Evolutionary conservation across 345 rosid genomes (phyloP), one percentile per base, ranked within the genome.

Genomic region (Clarkia xantiana): DNA sequence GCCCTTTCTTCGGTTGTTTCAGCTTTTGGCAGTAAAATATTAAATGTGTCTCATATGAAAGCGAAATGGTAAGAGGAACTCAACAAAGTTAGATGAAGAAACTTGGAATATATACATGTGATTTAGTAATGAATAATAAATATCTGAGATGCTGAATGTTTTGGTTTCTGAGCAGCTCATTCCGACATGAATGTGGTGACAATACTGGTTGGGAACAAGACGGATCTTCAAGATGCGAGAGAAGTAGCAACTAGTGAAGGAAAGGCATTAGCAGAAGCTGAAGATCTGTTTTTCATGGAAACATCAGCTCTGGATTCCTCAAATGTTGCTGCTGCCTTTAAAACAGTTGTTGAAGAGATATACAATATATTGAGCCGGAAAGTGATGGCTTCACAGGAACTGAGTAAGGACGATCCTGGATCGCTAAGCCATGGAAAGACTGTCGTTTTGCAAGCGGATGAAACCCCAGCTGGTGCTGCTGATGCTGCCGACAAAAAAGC

Each of bases 141-240:
- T 29, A 29, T 7, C 36, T 29, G 8, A 29, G 36, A 29, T 29
- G 36, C 4, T 29, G 36, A 29, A 29, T 29, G 6, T 29, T 29
- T 29, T 29, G 5, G 6, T 29, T 29, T 29, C 67, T 62, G 61
- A 62, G 72, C 91, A 90, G 97, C 88, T 50, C 94, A 86, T 58
- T 90, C 96, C 2, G 97, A 90, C 74, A 90, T 90, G 95, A 90
- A 90, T 56, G 95, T 90, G n/a, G 94, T 86, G 44, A 90, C 97
- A 10, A 79, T 90, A 62, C 72, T 90, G 39, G 80, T 90, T 41
- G 97, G 95, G 11, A 90, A 86, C 86, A 90, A 90, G 72, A 54
- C 91, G 0, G 97, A 86, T 75, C 89, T 90, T 14, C 77, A 80
- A 69, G 96, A 86, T 53, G 82, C 88, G 9, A 77, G 97, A 73